These are phyloP conservation scores for Lupinus albus DNA, from an alignment of 306 rosid genomes.

Conservation along the genomic window DNA sequence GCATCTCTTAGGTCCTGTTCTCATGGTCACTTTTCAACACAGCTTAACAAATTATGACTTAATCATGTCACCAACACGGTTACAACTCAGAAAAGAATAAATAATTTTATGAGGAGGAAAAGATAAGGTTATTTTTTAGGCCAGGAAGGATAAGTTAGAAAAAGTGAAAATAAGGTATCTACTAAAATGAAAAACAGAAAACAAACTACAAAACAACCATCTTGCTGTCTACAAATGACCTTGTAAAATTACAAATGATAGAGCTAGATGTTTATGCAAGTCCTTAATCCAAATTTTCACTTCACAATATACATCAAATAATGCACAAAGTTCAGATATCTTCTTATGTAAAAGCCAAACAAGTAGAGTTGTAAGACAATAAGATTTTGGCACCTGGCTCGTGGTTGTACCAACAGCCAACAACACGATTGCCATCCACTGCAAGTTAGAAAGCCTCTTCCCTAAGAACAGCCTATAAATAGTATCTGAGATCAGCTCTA, in stretches of 20 bases:
- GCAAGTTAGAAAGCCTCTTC: conserved; percentile 82
- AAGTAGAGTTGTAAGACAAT: conserved; percentile 5
- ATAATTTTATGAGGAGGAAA: no score
- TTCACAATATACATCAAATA: conserved; percentile 2
- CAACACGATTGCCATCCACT: conserved; percentile 82
- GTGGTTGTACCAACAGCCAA: conserved; percentile 97
- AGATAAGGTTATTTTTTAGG: neutral
- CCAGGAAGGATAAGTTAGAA: conserved; percentile 4
- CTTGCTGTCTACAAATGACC: neutral
- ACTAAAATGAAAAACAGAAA: neutral
- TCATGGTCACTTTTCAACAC: no score
- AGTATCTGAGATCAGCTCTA: conserved; percentile 25
- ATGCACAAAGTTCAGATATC: conserved; percentile 1
- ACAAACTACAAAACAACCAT: conserved; percentile 5
- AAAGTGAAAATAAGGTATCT: neutral
- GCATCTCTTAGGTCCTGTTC: no score
- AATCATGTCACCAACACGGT: no score
- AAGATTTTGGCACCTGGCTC: conserved; percentile 65
- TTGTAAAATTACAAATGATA: neutral
- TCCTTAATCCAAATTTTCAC: conserved; percentile 14
- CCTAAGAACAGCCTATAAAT: conserved; percentile 69
- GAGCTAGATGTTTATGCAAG: conserved; percentile 13
- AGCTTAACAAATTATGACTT: no score
- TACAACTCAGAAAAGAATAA: no score
- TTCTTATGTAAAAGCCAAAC: neutral